A percentile compares a stretch with the other conserved stretches of the same genome.
phyloP scores from a whole-genome alignment of 23 red algal genomes.

The Chondrus crispus region DNA sequence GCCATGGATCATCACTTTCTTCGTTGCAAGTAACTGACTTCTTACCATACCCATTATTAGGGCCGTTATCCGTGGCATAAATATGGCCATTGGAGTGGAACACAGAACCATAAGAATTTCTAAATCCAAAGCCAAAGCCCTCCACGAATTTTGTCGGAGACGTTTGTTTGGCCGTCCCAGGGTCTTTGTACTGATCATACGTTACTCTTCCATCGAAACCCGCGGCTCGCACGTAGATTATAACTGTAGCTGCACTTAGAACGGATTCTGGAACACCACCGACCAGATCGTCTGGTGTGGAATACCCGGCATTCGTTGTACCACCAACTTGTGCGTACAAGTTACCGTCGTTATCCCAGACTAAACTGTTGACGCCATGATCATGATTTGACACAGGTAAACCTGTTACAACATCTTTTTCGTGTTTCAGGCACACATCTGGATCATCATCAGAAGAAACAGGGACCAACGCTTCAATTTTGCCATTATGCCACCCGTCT shows the following conservation, averaged over 20 bases:
- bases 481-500: slow-evolving; percentile 51
- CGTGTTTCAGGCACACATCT: slow-evolving; percentile 24
- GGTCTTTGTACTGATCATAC: slow-evolving; percentile 46
- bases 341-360: slow-evolving; percentile 56
- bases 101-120: slow-evolving; percentile 46
- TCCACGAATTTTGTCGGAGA: slow-evolving; percentile 30
- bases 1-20: slow-evolving; percentile 31
- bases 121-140: slow-evolving; percentile 31
- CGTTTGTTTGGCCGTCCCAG: slow-evolving; percentile 5
- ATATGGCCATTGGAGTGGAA: slow-evolving; percentile 44
- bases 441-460: background rate
- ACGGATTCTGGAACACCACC: slow-evolving; percentile 55
- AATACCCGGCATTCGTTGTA: slow-evolving; percentile 54
- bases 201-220: slow-evolving; percentile 45
- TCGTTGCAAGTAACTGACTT: slow-evolving; percentile 32
- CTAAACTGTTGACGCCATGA: slow-evolving; percentile 50
- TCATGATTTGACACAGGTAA: slow-evolving; percentile 70
- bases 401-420: slow-evolving; percentile 37
- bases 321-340: slow-evolving; percentile 59
- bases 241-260: slow-evolving; percentile 45
- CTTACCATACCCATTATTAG: slow-evolving; percentile 51
- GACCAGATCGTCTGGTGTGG: slow-evolving; percentile 26
- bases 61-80: slow-evolving; percentile 68
- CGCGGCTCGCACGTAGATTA: slow-evolving; percentile 4
- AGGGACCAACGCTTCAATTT: slow-evolving; percentile 31